These are phyloP conservation scores for Hygrophila difformis DNA, from an alignment of 257 asterid genomes.

Conservation along the genomic window DNA sequence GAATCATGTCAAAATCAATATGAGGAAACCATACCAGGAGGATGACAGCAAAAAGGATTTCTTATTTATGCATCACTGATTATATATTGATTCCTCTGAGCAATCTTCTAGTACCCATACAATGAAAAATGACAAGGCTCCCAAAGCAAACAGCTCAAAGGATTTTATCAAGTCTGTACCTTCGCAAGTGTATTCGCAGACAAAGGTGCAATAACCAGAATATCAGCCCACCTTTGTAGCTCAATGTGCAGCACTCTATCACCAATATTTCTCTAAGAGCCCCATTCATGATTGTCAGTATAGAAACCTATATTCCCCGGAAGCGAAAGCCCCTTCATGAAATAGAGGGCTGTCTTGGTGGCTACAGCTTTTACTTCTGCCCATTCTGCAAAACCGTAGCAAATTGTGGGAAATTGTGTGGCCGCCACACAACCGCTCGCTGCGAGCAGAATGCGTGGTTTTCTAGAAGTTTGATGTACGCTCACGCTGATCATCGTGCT, in stretches of 20 bases:
- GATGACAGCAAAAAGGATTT: too few species aligned
- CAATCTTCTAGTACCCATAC: too few species aligned
- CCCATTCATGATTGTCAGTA: slow-evolving; percentile 88
- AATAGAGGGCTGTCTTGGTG: slow-evolving; percentile 68
- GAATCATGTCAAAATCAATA: too few species aligned
- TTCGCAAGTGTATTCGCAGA: slow-evolving; percentile 95
- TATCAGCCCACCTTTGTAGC: slow-evolving; percentile 82
- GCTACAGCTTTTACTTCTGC: slow-evolving; percentile 90
- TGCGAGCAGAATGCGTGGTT: slow-evolving; percentile 73
- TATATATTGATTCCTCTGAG: too few species aligned
- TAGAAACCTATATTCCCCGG: slow-evolving; percentile 61
- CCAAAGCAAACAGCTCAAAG: too few species aligned
- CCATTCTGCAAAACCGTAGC: slow-evolving; percentile 77
- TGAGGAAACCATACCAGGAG: too few species aligned
- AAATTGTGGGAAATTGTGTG: slow-evolving; percentile 71
- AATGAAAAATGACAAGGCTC: too few species aligned
- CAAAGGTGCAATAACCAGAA: slow-evolving; percentile 86
- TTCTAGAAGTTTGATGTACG: too few species aligned
- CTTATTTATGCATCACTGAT: too few species aligned
- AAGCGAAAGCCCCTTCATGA: slow-evolving; percentile 50
- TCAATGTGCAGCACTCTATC: slow-evolving; percentile 82
- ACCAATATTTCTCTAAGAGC: slow-evolving; percentile 63
- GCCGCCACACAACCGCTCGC: slow-evolving; percentile 95
- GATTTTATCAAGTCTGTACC: slow-evolving; percentile 23
- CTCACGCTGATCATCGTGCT: too few species aligned